Conservation (phyloP, 2,329 filamentous ascomycete genomes). For the Exophiala viscosa region DNA sequence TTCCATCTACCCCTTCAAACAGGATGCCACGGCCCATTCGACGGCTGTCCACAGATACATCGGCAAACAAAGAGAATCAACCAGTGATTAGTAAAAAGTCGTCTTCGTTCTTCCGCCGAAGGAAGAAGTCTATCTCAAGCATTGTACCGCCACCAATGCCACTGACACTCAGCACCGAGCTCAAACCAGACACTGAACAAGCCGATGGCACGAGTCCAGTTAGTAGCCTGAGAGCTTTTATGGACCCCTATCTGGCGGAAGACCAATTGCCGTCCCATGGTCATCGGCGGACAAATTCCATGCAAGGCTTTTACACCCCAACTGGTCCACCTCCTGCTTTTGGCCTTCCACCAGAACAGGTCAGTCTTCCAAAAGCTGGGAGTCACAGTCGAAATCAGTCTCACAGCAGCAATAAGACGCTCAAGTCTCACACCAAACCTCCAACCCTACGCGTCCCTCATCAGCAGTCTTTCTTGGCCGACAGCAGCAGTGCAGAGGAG, state of each 20-base stretch:
- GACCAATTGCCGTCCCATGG: constrained; percentile 21
- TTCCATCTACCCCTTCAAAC: constrained; percentile 17
- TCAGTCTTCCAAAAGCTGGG: constrained; percentile 1
- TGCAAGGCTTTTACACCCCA: constrained; percentile 25
- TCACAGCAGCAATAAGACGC: constrained; percentile 19
- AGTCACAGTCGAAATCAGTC: constrained; percentile 17
- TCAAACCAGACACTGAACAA: constrained; percentile 16
- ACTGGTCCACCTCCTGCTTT: constrained; percentile 15
- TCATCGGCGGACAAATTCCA: constrained; percentile 22
- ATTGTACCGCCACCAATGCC: constrained; percentile 56
- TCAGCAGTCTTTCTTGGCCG: constrained; percentile 32
- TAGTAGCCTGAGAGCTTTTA: constrained; percentile 78
- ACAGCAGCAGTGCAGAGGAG: constrained; percentile 32
- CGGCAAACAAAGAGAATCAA: constrained; percentile 35
- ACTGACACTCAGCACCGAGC: constrained; percentile 36
- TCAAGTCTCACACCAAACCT: constrained; percentile 15
- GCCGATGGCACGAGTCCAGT: constrained; percentile 56
- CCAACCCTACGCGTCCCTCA: constrained; percentile 24
- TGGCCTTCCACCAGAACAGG: constrained; percentile 7
- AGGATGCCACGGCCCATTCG: constrained; percentile 31
- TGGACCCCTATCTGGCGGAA: constrained; percentile 73
- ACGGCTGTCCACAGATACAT: constrained; percentile 29
- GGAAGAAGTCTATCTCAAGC: constrained; percentile 85
- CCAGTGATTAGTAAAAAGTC: constrained; percentile 74
- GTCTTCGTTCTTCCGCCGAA: constrained; percentile 87